Evolutionary conservation across 139 green algal species (phyloP).

Genomic region (Dunaliella primolecta): DNA sequence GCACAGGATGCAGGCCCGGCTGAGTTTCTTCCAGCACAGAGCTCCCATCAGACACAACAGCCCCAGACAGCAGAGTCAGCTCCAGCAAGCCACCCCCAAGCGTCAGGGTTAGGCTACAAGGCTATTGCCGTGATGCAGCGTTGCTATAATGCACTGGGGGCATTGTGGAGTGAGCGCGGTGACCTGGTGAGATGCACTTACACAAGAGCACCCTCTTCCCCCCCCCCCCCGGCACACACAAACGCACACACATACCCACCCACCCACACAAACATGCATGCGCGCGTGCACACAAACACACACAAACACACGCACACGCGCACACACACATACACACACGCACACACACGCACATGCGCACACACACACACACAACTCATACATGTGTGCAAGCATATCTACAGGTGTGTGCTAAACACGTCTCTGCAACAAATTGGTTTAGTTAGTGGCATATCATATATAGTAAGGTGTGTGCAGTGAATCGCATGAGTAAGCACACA

Average conservation of each 20-base stretch:
- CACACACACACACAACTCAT: slow-evolving; percentile 9
- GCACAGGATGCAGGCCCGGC: too few relatives aligned
- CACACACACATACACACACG: background rate
- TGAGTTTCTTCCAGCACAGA: too few relatives aligned
- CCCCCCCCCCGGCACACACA: background rate
- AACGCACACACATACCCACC: background rate
- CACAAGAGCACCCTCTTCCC: background rate
- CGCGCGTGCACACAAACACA: background rate
- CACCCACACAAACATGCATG: slow-evolving; percentile 13
- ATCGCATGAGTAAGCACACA: too few relatives aligned
- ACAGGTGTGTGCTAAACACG: too few relatives aligned
- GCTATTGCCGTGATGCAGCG: slow-evolving; percentile 23
- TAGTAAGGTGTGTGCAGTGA: too few relatives aligned
- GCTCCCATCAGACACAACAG: too few relatives aligned
- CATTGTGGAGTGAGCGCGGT: slow-evolving; percentile 30
- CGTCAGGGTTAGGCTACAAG: background rate
- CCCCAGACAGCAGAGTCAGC: background rate
- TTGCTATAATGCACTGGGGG: slow-evolving; percentile 45
- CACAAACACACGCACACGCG: background rate
- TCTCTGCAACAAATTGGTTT: too few relatives aligned
- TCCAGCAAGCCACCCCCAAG: background rate
- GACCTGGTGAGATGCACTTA: slow-evolving; percentile 11
- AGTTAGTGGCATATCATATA: too few relatives aligned
- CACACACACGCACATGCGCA: background rate
- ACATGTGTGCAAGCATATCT: too few relatives aligned